These are phyloP conservation scores for Pyrus communis DNA, from an alignment of 306 rosid species.

Conservation along the genomic window DNA sequence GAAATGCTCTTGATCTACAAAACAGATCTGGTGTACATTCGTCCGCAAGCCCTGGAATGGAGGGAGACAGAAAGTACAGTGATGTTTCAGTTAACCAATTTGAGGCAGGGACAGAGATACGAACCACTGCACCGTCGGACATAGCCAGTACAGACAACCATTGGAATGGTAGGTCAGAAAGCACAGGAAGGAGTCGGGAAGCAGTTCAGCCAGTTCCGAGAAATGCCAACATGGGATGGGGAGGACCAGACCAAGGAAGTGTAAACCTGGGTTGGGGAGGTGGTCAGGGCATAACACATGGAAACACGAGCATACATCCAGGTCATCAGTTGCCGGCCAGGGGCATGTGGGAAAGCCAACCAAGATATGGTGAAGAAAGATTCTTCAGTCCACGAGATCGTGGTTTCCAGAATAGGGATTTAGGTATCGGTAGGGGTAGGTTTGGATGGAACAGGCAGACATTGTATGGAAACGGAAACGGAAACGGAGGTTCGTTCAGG, in stretches of 20 bases:
- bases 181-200: conserved; percentile 41
- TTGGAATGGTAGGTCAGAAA: conserved; percentile 59
- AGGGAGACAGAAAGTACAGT: conserved; percentile 38
- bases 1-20: conserved; percentile 42
- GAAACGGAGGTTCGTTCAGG: conserved; percentile 48
- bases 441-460: conserved; percentile 48
- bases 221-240: conserved; percentile 33
- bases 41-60: conserved; percentile 38
- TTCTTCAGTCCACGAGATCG: conserved; percentile 44
- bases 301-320: conserved; percentile 35
- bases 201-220: conserved; percentile 40
- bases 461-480: conserved; percentile 36
- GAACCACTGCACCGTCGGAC: conserved; percentile 37
- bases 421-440: conserved; percentile 46
- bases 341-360: conserved; percentile 41
- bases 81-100: conserved; percentile 49
- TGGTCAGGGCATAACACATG: conserved; percentile 34
- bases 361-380: conserved; percentile 55
- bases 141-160: conserved; percentile 31
- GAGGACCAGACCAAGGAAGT: conserved; percentile 31
- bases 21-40: conserved; percentile 40
- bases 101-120: conserved; percentile 43
- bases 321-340: conserved; percentile 6
- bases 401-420: conserved; percentile 49
- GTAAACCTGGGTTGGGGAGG: conserved; percentile 40